phyloP scores from a whole-genome alignment of 2,329 filamentous ascomycete species.

The Aspergillus sergii region DNA sequence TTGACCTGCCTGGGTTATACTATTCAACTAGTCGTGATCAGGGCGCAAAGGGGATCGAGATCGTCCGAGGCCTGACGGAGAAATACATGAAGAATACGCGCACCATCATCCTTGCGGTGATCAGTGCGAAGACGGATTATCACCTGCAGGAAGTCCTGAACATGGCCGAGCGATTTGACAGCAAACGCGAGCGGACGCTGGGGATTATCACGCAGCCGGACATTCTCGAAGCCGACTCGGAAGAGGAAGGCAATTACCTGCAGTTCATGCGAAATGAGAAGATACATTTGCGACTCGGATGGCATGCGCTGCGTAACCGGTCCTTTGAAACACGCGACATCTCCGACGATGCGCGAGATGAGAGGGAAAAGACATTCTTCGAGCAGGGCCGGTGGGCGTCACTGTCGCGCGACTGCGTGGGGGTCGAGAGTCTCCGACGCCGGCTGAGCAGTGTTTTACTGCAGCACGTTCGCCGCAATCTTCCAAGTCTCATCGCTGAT shows the following conservation, averaged over 20 bases:
- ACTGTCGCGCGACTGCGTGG: constrained; percentile 30
- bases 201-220: constrained; percentile 55
- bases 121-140: constrained; percentile 54
- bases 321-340: constrained; percentile 37
- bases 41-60: constrained; percentile 53
- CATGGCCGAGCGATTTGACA: constrained; percentile 43
- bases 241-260: constrained; percentile 38
- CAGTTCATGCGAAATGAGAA: constrained; percentile 46
- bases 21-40: constrained; percentile 57
- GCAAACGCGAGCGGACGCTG: constrained; percentile 36
- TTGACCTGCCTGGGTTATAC: constrained; percentile 64
- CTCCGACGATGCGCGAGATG: constrained; percentile 32
- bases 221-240: constrained; percentile 37
- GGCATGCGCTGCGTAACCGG: constrained; percentile 53
- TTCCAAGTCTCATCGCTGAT: constrained; percentile 42
- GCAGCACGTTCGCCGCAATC: constrained; percentile 27
- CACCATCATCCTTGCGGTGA: constrained; percentile 62
- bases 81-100: constrained; percentile 60
- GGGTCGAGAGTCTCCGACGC: constrained; percentile 38
- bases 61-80: constrained; percentile 53
- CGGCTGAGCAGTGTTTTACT: constrained; percentile 43
- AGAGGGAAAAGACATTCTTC: constrained; percentile 39
- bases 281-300: constrained; percentile 48
- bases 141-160: constrained; percentile 62
- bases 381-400: constrained; percentile 27